Evolutionary conservation across 495 filamentous ascomycete genomes (phyloP), one percentile per base, ranked within the genome.

Genomic region (Aspergillus ostianus): DNA sequence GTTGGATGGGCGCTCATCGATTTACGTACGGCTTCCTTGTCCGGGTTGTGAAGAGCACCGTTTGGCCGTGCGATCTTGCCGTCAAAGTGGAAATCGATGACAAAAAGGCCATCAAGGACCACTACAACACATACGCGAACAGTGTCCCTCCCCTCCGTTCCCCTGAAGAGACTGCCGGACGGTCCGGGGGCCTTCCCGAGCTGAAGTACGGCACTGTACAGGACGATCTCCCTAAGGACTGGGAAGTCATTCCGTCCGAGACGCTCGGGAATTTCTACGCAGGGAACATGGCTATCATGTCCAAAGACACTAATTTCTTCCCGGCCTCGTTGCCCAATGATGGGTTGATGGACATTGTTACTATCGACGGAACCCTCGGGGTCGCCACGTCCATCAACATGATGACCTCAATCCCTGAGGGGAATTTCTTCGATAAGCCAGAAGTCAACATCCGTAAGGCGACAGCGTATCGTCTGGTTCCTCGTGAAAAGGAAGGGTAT

Each of bases 211-310:
- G 94, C 19, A 91, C 89, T 0, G 80, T 93, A 56, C 81, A 83
- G 51, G 90, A 93, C 61, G 80, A 88, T 8, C 69, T 97, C 2
- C 92, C 92, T 0, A 73, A 81, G 9, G 87, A 84, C 36, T 96
- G 92, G 90, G 80, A 87, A 53, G 74, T 87, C 20, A 72, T 89
- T 12, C 84, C 89, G 6, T 80, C 87, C 53, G 85, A 91, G 57
- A 90, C 85, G 18, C 76, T 98, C 45, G 92, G 93, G 7, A 97
- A 90, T 68, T 97, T 98, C 76, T 97, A 94, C 71, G 88, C 87
- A 9, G 94, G 94, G 53, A 98, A 97, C 67, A 94, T 97, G 92
- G 85, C 90, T 6, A 91, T 87, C 73, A 91, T 98, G 90, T 86
- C 91, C 3, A 83, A 92, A 21, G 88, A 90, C 56, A 83, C 86